A percentile compares a stretch with the other conserved stretches of the same genome.
phyloP scores from a whole-genome alignment of 2,329 filamentous ascomycete species.

The Talaromyces verruculosus region DNA sequence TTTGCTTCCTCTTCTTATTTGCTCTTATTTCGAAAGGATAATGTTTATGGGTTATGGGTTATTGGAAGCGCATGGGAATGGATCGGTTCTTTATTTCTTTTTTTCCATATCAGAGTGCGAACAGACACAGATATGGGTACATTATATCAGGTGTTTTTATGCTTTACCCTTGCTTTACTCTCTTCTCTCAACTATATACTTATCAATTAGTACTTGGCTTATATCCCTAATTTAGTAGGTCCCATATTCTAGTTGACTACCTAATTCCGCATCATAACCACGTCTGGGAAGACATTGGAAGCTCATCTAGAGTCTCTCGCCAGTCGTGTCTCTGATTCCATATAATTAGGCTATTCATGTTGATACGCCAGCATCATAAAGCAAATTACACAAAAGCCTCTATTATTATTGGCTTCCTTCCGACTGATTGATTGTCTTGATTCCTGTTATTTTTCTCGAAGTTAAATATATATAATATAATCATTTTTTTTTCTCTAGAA shows the following conservation, averaged over 20 bases:
- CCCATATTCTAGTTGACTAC: neutral
- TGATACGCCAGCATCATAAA: neutral
- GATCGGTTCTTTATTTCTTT: neutral
- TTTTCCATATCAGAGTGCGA: conserved; percentile 2
- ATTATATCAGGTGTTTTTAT: conserved; percentile 8
- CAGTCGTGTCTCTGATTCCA: neutral
- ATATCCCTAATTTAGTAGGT: neutral
- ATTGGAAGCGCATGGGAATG: conserved; percentile 13
- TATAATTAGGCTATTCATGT: neutral
- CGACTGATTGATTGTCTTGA: neutral
- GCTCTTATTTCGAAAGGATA: conserved; percentile 1
- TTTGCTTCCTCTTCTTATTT: conserved; percentile 2
- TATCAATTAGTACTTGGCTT: neutral
- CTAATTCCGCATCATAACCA: neutral
- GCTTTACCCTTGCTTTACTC: neutral
- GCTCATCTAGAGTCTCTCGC: neutral
- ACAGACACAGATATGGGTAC: conserved; percentile 2
- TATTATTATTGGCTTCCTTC: neutral
- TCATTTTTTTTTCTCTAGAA: too few species aligned
- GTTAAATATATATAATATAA: too few species aligned
- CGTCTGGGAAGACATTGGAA: neutral
- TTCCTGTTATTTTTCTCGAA: too few species aligned
- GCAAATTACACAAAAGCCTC: neutral
- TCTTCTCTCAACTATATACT: conserved; percentile 4
- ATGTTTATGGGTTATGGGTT: conserved; percentile 11